Evolutionary conservation across 192 early-diverging fungal genomes (phyloP), one percentile per base, ranked within the genome.

Genomic region (Coemansia sp.): DNA sequence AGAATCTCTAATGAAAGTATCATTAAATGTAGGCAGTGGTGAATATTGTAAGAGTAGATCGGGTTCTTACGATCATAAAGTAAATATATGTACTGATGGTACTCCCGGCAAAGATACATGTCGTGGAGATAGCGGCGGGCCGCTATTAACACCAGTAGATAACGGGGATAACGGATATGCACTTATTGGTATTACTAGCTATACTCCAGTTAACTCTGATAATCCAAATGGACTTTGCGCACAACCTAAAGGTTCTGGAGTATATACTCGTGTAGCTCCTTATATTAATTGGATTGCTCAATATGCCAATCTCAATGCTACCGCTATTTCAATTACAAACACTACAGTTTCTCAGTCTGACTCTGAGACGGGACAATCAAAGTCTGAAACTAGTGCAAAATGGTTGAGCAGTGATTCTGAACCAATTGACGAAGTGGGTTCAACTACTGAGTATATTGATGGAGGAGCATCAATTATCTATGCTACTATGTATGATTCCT

Each of bases 121-220:
- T 55, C 24, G 41, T 10, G 84, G 84, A 1, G 79, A 85, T 41
- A 82, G 79, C 5, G 84, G 79, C 5, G 79, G 84, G 20, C 84
- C 84, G 0, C 59, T 85, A 22, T 29, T 65, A 6, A 73, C 74
- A 3, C 27, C 66, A 0, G 34, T 55, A 27, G 70, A 46, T 2
- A 20, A 62, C 6, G 56, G 24, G 15, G 29, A 31, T 4, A 22
- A 24, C 31, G 31, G 13, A 1, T 53, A 51, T 39, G 76, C 70
- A 0, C 31, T 83, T 9, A 38, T 70, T 41, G 76, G 72, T 20
- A 12, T 82, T 10, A 82, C 76, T 15, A 78, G 76, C 61, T 74
- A 68, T 36, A 68, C 69, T 0, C 77, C 78, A 5, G 15, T 70
- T 5, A 71, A 73, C 7, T 22, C 59, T 0, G 40, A 44, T n/a